A percentile compares a stretch with the other conserved stretches of the same genome.
phyloP scores from a whole-genome alignment of 164 flowering plant species.

The Taxillus chinensis region DNA sequence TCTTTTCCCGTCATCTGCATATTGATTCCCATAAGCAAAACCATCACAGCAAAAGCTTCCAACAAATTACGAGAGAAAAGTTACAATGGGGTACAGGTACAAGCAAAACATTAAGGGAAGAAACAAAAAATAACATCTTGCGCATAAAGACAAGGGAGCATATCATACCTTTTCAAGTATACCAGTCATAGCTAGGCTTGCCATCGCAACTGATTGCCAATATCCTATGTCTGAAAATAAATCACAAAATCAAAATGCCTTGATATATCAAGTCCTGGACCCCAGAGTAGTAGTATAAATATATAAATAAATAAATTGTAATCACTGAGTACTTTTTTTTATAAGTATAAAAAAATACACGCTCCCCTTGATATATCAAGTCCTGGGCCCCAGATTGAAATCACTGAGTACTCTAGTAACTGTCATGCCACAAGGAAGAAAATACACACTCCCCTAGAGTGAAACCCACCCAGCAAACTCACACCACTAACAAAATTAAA shows the following conservation, averaged over 20 bases:
- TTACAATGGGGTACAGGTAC: too few relatives aligned
- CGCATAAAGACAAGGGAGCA: background rate
- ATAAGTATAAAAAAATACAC: too few relatives aligned
- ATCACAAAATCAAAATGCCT: background rate
- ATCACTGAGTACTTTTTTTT: too few relatives aligned
- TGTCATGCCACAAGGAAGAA: too few relatives aligned
- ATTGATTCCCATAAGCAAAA: conserved; percentile 6
- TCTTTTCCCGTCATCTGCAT: conserved; percentile 97
- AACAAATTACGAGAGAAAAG: background rate
- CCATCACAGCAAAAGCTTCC: background rate
- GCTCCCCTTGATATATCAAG: background rate
- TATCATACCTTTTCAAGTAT: conserved; percentile 68
- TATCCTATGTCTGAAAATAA: background rate
- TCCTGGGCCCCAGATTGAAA: background rate
- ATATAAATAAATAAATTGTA: too few relatives aligned
- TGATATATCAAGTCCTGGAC: background rate
- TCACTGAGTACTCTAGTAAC: too few relatives aligned
- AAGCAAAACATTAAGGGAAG: background rate
- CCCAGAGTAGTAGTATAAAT: background rate
- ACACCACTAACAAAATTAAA: too few relatives aligned
- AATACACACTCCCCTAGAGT: too few relatives aligned
- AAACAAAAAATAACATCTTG: background rate
- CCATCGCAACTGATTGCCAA: conserved; percentile 22
- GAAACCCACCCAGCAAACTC: too few relatives aligned
- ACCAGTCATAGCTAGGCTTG: conserved; percentile 45